These are phyloP conservation scores for Fusarium albidum DNA, from an alignment of 2,329 filamentous ascomycete genomes.

Conservation along the genomic window DNA sequence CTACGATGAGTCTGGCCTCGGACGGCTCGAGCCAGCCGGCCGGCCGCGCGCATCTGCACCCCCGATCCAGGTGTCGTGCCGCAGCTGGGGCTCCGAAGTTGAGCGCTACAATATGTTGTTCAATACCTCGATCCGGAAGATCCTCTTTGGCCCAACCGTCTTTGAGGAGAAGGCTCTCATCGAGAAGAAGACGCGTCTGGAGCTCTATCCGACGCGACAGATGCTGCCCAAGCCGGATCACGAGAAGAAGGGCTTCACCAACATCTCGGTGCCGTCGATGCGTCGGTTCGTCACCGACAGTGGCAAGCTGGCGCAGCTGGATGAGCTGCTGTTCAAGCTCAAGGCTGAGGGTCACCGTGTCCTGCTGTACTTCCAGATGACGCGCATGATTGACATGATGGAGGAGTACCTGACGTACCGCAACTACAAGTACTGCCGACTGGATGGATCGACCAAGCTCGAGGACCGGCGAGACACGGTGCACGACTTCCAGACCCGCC, in stretches of 20 bases:
- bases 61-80: slow-evolving; percentile 82
- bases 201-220: slow-evolving; percentile 67
- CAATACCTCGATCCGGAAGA: slow-evolving; percentile 77
- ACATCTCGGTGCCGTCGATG: slow-evolving; percentile 95
- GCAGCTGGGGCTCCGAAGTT: slow-evolving; percentile 67
- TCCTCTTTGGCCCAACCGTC: slow-evolving; percentile 72
- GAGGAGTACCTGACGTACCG: slow-evolving; percentile 98
- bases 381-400: slow-evolving; percentile 99
- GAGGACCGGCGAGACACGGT: slow-evolving; percentile 97
- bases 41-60: slow-evolving; percentile 83
- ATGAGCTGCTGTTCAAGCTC: slow-evolving; percentile 85
- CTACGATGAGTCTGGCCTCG: slow-evolving; percentile 75
- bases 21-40: slow-evolving; percentile 81
- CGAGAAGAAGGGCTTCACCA: slow-evolving; percentile 84
- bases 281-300: slow-evolving; percentile 96
- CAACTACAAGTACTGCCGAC: slow-evolving; percentile 97
- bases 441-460: slow-evolving; percentile 96
- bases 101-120: slow-evolving; percentile 82
- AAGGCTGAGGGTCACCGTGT: slow-evolving; percentile 95
- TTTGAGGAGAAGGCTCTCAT: slow-evolving; percentile 78
- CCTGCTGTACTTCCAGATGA: slow-evolving; percentile 99
- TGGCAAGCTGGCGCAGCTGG: slow-evolving; percentile 92
- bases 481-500: slow-evolving; percentile 91
- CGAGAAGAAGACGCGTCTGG: slow-evolving; percentile 73
- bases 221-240: slow-evolving; percentile 82